These are phyloP conservation scores for Solanum sparsipilum DNA, from an alignment of 257 asterid species.

Conservation along the genomic window DNA sequence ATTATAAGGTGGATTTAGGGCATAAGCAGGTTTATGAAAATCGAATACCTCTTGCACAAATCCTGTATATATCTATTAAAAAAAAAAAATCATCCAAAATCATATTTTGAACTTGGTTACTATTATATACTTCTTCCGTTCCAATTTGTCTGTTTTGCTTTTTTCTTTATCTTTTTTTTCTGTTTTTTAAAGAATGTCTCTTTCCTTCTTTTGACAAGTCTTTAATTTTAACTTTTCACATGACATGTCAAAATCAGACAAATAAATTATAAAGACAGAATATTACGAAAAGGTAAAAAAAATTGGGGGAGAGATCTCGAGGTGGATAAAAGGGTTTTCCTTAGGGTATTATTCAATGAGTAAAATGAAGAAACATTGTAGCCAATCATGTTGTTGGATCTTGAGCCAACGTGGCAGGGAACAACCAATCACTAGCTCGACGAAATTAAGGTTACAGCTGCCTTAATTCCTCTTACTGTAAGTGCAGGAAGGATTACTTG, in stretches of 20 bases:
- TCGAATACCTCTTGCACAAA: not conserved
- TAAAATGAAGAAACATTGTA: conserved; percentile 8
- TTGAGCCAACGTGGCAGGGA: conserved; percentile 54
- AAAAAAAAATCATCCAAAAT: not conserved
- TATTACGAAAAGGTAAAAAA: not conserved
- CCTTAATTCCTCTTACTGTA: conserved; percentile 14
- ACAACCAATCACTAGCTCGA: conserved; percentile 74
- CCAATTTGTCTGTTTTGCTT: not conserved
- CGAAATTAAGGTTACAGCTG: conserved; percentile 59
- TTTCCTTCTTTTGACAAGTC: not conserved
- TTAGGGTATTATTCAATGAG: conserved; percentile 31
- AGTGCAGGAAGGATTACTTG: not conserved
- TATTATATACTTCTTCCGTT: not conserved
- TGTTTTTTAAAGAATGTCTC: not conserved
- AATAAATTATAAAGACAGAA: not conserved
- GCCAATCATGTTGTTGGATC: conserved; percentile 81
- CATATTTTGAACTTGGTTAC: not conserved
- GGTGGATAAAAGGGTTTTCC: conserved; percentile 33
- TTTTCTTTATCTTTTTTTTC: fast-evolving
- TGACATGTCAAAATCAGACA: not conserved
- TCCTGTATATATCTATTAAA: not conserved
- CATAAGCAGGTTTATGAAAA: not conserved
- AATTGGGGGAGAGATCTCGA: conserved; percentile 13
- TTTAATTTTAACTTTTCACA: not conserved
- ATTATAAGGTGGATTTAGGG: not conserved